phyloP scores from a whole-genome alignment of 2,329 filamentous ascomycete species.

The Tolypocladium album region DNA sequence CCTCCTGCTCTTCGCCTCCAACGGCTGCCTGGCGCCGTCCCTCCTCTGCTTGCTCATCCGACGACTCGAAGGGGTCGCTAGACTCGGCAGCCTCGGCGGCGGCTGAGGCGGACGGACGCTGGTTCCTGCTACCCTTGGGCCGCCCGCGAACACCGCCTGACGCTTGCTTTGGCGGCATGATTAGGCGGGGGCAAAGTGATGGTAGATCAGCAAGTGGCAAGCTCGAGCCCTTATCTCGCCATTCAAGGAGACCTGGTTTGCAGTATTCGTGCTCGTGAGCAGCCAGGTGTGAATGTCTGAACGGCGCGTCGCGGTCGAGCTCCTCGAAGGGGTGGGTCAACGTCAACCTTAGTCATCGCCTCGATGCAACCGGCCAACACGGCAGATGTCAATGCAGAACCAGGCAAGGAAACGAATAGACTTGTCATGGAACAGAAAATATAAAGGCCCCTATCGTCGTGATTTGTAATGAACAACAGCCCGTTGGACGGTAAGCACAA shows the following conservation, averaged over 20 bases:
- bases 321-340: neutral
- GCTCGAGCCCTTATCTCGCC: neutral
- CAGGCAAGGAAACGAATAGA: neutral
- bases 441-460: neutral
- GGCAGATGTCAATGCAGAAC: neutral
- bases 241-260: neutral
- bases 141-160: constrained; percentile 24
- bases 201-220: neutral
- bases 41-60: constrained; percentile 18
- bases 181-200: neutral
- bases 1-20: constrained; percentile 20
- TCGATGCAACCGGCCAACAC: neutral
- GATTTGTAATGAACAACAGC: no score
- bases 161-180: constrained; percentile 33
- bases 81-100: constrained; percentile 14
- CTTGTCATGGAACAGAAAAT: neutral
- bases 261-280: neutral
- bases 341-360: neutral
- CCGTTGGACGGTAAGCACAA: no score
- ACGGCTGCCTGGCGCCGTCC: constrained; percentile 4
- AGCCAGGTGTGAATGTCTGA: neutral
- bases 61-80: constrained; percentile 25
- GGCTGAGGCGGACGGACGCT: constrained; percentile 10
- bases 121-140: constrained; percentile 15
- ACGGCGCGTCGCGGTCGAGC: neutral